Base-by-base conservation (phyloP, 306 rosid species). In the Casuarina glauca region DNA sequence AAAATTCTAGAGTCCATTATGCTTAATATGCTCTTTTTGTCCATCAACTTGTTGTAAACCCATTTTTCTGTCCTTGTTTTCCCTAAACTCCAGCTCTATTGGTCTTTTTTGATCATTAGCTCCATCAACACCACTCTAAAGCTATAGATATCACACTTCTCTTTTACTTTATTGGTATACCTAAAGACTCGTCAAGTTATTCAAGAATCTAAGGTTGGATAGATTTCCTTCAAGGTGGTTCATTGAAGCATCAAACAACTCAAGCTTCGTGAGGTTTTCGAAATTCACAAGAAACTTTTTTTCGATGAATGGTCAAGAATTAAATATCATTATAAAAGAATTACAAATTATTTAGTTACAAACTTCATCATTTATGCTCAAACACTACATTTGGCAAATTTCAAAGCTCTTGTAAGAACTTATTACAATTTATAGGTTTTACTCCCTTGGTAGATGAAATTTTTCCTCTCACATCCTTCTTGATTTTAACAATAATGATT, bases 111-210 rank as follows among this genome's bases (percentile, higher is more conserved):
- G 0, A 88, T 90, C 73, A 93, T 98, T 1, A 96, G 69, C 83
- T 96, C 99, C 93, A 96, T 85, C 11, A 96, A 51, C 35, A 96
- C 99, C 32, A 96, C 99, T 3, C 99, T 97, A 48, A 93, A 95
- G 49, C 99, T 95, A 36, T 95, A 95, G 49, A 95, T 97, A 6
- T 96, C 99, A 66, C 98, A 88, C 84, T 96, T 96, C 88, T 93
- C 99, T 16, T 85, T 93, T 67, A 96, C 97, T 49, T 81, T 93
- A 87, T 80, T 82, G 26, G 26, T 20, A 20, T 20, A 20, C 26
- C 26, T 20, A 20, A 20, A 95, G 85, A 16, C 90, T 54, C 32
- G 84, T 86, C 2, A 91, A 63, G 51, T 85, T 91, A 5, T 32
- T 82, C 69, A 84, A 78, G 72, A 74, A 85, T 72, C 81, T 75